These are phyloP conservation scores for Colletotrichum nymphaeae DNA, from an alignment of 2,329 filamentous ascomycete genomes.

Conservation along the genomic window DNA sequence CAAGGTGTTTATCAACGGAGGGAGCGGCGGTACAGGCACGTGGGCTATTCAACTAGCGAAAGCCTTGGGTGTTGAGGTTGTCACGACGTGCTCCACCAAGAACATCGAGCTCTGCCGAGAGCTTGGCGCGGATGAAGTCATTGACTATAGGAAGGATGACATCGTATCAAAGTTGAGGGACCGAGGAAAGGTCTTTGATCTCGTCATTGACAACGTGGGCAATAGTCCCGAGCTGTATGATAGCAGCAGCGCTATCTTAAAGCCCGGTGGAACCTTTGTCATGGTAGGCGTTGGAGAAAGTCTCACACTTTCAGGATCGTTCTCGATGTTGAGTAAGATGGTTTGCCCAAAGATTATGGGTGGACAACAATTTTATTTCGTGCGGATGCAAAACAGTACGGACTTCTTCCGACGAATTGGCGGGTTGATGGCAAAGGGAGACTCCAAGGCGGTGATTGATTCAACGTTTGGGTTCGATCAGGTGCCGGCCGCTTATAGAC, in stretches of 20 bases:
- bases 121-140: constrained; percentile 50
- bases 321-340: background rate
- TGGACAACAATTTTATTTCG: constrained; percentile 13
- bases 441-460: constrained; percentile 40
- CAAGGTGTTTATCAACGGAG: constrained; percentile 49
- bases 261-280: constrained; percentile 69
- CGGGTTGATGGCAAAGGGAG: constrained; percentile 41
- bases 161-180: constrained; percentile 35
- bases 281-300: constrained; percentile 64
- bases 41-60: constrained; percentile 52
- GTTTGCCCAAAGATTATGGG: background rate
- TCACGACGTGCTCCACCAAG: constrained; percentile 46
- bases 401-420: constrained; percentile 33
- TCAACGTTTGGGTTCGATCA: constrained; percentile 38
- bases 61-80: constrained; percentile 46
- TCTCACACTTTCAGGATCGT: background rate
- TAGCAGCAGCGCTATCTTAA: constrained; percentile 47
- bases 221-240: constrained; percentile 37
- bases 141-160: constrained; percentile 46
- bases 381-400: constrained; percentile 24
- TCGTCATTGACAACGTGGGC: constrained; percentile 43
- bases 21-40: constrained; percentile 49
- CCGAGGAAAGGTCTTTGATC: constrained; percentile 38
- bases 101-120: constrained; percentile 47
- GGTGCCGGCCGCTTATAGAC: constrained; percentile 39